Evolutionary conservation across 768 basidiomycete genomes (phyloP), one percentile per base, ranked within the genome.

Genomic region (Lentinula raphanica): DNA sequence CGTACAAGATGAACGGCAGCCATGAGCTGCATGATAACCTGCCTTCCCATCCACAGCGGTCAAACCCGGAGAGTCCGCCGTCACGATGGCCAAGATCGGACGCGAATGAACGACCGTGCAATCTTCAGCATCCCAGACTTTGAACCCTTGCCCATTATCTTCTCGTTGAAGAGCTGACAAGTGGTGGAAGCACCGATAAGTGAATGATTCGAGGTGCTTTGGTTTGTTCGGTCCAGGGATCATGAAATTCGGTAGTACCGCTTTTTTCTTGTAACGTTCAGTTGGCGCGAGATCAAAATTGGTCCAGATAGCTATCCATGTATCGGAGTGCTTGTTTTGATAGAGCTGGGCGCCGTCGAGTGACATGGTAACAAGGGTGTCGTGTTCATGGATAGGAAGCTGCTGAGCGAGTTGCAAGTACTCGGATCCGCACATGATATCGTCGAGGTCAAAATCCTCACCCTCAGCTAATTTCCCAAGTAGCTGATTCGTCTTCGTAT

Each of bases 311-410:
- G n/a, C 32, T 17, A 79, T 76, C 76, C 75, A 77, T 9, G 64
- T 68, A 48, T 78, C 72, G 1, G 75, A 79, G 36, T 65, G 61
- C 62, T 78, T 78, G 60, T 72, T 69, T 6, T 69, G 62, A 45
- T 74, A 77, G 0, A 79, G 68, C 48, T 78, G 78, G 0, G 72
- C 69, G 19, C 76, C 73, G 55, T 79, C 74, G 15, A 77, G 39
- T 0, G 75, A 76, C 6, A 74, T 57, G 2, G 68, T 51, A 2
- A 78, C 2, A 71, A 36, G n/a, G 38, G 9, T 61, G 23, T 36
- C 62, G 54, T 6, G 42, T 15, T 5, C 1, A 0, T 17, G 27
- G 17, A 46, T 44, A 7, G n/a, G 12, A 31, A 56, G n/a, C n/a
- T 3, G 3, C 12, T 60, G 46, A 3, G 62, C 63, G 0, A 69